Conservation (phyloP, 2,329 filamentous ascomycete species). For the Scedosporium minutisporum region DNA sequence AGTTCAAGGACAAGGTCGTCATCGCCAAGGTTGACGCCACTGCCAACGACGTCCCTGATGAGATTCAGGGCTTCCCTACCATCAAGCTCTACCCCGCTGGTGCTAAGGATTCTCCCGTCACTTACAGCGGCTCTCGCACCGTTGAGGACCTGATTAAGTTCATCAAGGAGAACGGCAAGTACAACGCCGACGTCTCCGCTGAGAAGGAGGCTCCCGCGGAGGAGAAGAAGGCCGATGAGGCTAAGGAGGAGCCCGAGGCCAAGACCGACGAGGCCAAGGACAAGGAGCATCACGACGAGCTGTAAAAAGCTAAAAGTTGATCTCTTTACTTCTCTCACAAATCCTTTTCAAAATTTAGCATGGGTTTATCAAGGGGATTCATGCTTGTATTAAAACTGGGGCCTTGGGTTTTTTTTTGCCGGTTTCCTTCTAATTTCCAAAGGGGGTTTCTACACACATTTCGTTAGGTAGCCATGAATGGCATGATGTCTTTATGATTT, state of each 20-base stretch:
- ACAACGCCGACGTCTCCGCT: slow-evolving; percentile 61
- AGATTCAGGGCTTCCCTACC: slow-evolving; percentile 95
- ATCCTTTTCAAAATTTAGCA: slow-evolving; percentile 2
- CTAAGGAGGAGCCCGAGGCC: slow-evolving; percentile 26
- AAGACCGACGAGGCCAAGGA: slow-evolving; percentile 32
- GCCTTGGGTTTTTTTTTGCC: slow-evolving; percentile 3
- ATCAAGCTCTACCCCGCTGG: slow-evolving; percentile 97
- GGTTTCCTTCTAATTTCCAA: slow-evolving; percentile 3
- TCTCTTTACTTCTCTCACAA: background rate
- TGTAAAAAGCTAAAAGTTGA: slow-evolving; percentile 43
- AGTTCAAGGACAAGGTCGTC: slow-evolving; percentile 73
- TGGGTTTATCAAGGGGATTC: slow-evolving; percentile 2
- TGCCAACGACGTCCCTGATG: slow-evolving; percentile 89
- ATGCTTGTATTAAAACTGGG: slow-evolving; percentile 8
- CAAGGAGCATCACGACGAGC: slow-evolving; percentile 54
- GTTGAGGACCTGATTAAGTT: slow-evolving; percentile 88
- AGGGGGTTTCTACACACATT: slow-evolving; percentile 5
- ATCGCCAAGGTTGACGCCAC: slow-evolving; percentile 98
- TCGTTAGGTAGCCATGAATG: slow-evolving; percentile 3
- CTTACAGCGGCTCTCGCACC: slow-evolving; percentile 80
- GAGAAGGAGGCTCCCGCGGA: slow-evolving; percentile 44
- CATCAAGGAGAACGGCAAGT: slow-evolving; percentile 89
- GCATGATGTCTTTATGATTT: slow-evolving; percentile 3
- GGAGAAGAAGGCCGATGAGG: slow-evolving; percentile 30
- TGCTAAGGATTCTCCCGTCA: slow-evolving; percentile 72